Percentiles rank a stretch among this genome's conserved stretches.
Conservation (phyloP, 2,329 filamentous ascomycete species). For the Cryphonectria radicalis region DNA sequence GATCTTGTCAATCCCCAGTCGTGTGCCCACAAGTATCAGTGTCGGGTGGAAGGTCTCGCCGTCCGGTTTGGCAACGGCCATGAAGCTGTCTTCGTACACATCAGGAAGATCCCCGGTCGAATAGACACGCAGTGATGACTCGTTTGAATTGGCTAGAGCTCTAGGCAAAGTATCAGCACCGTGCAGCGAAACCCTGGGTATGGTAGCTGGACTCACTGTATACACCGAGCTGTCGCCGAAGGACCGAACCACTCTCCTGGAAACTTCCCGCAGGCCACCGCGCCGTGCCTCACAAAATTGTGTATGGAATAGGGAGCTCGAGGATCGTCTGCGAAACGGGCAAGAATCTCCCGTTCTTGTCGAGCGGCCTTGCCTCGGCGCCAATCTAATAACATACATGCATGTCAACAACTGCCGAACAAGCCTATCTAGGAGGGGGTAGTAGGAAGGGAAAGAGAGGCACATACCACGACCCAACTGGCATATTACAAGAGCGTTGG, state of each 20-base stretch:
- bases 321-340: constrained; percentile 85
- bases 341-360: constrained; percentile 73
- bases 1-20: constrained; percentile 91
- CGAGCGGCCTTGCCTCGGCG: constrained; percentile 61
- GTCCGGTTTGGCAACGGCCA: constrained; percentile 72
- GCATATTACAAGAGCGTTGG: constrained; percentile 78
- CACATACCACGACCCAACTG: constrained; percentile 75
- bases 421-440: background rate
- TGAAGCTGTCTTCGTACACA: constrained; percentile 89
- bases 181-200: background rate
- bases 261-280: constrained; percentile 85
- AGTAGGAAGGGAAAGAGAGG: background rate
- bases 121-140: constrained; percentile 76
- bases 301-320: constrained; percentile 92
- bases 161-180: constrained; percentile 47
- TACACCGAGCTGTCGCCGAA: constrained; percentile 92
- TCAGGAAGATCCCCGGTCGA: constrained; percentile 88
- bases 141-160: constrained; percentile 71
- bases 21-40: constrained; percentile 83
- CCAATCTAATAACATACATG: constrained; percentile 64
- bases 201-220: constrained; percentile 67
- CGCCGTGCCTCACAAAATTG: constrained; percentile 88
- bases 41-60: constrained; percentile 77
- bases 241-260: constrained; percentile 99
- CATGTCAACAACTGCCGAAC: background rate